Evolutionary conservation across 805 yeast genomes (phyloP), one percentile per base, ranked within the genome.

Genomic region (Lipomyces japonicus): DNA sequence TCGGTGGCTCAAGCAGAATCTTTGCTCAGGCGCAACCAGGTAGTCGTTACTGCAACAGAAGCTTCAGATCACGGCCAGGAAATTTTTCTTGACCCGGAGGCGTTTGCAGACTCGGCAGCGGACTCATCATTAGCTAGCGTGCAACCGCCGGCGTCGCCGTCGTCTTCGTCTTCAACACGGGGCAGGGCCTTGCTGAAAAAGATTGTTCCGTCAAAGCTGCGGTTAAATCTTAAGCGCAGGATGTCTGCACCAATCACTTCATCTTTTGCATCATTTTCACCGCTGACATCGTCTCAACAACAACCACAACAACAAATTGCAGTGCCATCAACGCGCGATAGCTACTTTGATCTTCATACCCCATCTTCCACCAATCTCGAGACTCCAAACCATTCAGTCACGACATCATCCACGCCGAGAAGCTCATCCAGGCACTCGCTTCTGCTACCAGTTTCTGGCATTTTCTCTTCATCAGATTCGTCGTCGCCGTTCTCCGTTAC

Each of bases 1-100:
- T 48, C 57, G n/a, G 57, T 49, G 6, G 53, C 49, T 14, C 53
- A 51, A 10, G 44, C 57, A 14, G 57, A 51, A 16, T 32, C 46
- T 24, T 39, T 52, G 28, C 53, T 52, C 16, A 41, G 24, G 42
- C 34, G 53, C 6, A 46, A 32, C 39, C 54, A 46, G n/a, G 32
- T 10, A 28, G 32, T 10, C 10, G 32, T 28, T n/a, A n/a, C n/a
- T n/a, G 12, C 42, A 4, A n/a, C 42, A 14, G 32, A 16, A 3
- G 25, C 18, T 16, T 6, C 12, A 16, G 35, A 18, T 21, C 40
- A 38, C 24, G 46, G 36, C 5, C 44, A 28, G 18, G 36, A 39
- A 4, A 31, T 42, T 25, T 30, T 22, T 24, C 38, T 51, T 38
- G 54, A 52, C 38, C 57, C 54, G 10, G 46, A 44, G n/a, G 57